Conservation (phyloP, 805 yeast genomes). For the Yarrowia divulgata region DNA sequence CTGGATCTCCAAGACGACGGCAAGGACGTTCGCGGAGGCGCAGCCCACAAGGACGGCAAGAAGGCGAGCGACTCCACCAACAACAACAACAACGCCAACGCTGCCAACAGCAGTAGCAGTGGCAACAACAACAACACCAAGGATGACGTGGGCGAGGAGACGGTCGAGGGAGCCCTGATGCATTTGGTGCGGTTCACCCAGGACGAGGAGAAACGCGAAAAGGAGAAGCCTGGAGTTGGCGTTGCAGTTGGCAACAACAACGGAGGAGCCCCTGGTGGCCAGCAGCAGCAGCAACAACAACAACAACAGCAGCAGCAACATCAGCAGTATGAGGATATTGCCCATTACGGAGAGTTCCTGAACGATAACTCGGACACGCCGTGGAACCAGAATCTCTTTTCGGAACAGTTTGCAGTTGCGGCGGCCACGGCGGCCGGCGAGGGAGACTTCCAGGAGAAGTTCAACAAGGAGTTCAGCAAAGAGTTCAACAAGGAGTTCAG, state of each 20-base stretch:
- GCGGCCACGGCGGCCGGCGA: slow-evolving; percentile 38
- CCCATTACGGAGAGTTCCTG: slow-evolving; percentile 53
- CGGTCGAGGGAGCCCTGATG: slow-evolving; percentile 41
- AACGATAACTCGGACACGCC: slow-evolving; percentile 51
- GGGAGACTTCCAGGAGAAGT: slow-evolving; percentile 32
- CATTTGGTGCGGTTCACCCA: slow-evolving; percentile 39
- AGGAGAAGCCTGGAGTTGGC: slow-evolving; percentile 7
- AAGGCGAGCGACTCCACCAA: background rate
- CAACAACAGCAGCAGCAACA: slow-evolving; percentile 36
- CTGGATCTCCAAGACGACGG: slow-evolving; percentile 42
- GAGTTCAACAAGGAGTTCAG: slow-evolving; percentile 20
- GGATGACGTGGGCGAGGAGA: slow-evolving; percentile 45
- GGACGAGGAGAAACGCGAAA: slow-evolving; percentile 40
- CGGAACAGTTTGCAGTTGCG: slow-evolving; percentile 40
- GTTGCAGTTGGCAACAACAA: background rate
- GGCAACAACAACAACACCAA: slow-evolving; percentile 32
- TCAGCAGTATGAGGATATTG: slow-evolving; percentile 20
- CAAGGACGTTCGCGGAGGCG: slow-evolving; percentile 8
- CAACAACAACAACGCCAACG: slow-evolving; percentile 32
- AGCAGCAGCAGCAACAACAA: slow-evolving; percentile 11
- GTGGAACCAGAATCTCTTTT: slow-evolving; percentile 31
- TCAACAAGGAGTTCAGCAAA: slow-evolving; percentile 16
- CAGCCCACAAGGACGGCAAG: slow-evolving; percentile 8
- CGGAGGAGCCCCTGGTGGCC: slow-evolving; percentile 6
- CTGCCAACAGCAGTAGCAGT: too few species aligned